Base-by-base conservation (phyloP, 768 basidiomycete genomes). In the Antrodiella citrinella region DNA sequence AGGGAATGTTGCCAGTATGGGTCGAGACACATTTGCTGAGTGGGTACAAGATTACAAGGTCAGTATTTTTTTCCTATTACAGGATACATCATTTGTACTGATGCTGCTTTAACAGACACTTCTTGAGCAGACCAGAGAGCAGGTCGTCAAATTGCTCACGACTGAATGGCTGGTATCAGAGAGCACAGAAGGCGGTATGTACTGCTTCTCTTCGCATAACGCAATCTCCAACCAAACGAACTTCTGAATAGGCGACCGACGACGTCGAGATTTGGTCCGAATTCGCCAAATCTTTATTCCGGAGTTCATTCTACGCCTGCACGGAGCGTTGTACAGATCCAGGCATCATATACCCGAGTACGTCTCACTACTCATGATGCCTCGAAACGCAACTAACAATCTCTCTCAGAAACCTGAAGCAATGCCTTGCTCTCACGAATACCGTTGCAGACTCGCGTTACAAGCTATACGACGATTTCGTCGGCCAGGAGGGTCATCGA, bases 221-320 rank as follows among this genome's bases (percentile, higher is more conserved):
- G n/a, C n/a, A n/a, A n/a, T n/a, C n/a, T n/a, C n/a, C n/a, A n/a
- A n/a, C n/a, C n/a, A n/a, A n/a, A n/a, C n/a, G n/a, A n/a, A n/a
- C n/a, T n/a, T n/a, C n/a, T n/a, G n/a, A n/a, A 38, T 51, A 51
- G 79, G 67, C 39, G 76, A 82, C 44, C 75, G 74, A 4, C 74
- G 86, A 22, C 72, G 71, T 20, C 70, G 71, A 19, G 90, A 94
- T 54, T 76, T 95, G 43, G 67, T 77, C 11, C 80, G 86, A n/a
- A 86, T 95, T 47, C 81, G 93, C 39, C 84, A 92, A 59, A 81
- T 94, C 24, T 94, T 86, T 65, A 72, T 96, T 21, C 95, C 93
- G 0, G 92, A 96, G 62, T 74, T 97, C 19, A 80, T 97, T 57
- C 74, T 97, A 55, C 81, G 91, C 19, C 69, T 98, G 2, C 93